Evolutionary conservation across 2,329 filamentous ascomycete species (phyloP), one percentile per base, ranked within the genome.

Genomic region (Acephala macrosclerotiorum): DNA sequence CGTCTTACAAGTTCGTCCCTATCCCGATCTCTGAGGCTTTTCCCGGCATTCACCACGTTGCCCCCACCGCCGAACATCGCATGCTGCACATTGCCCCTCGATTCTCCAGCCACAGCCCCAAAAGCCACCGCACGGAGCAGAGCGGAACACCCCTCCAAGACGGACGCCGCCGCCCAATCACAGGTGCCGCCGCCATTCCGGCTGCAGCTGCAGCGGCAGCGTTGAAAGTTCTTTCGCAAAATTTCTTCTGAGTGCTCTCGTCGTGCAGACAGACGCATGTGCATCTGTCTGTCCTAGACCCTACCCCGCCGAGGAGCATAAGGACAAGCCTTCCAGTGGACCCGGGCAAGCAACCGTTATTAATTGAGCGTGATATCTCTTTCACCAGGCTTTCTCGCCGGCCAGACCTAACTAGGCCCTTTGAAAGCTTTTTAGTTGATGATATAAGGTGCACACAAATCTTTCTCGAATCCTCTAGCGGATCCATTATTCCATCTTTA

Each of bases 81-180:
- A 49, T 49, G n/a, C 45, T 49, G 45, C 45, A 49, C n/a, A n/a
- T 49, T 49, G 45, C 45, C 45, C 49, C 49, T 53, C 49, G 25
- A 53, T 5, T 20, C 45, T 49, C n/a, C 45, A 26, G 49, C 49
- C 49, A 53, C 49, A 53, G n/a, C n/a, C n/a, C n/a, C n/a, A 53
- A 2, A 22, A 49, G 45, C 45, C 45, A 49, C 45, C 18, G 7
- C 45, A 33, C 49, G 25, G 49, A 25, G 29, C 16, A 29, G 12
- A n/a, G n/a, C n/a, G n/a, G n/a, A n/a, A 33, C 8, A 33, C 14
- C 25, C 49, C 25, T n/a, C 6, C 12, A 4, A 14, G 26, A 18
- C 49, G 49, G 22, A 53, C 49, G 14, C 49, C 26, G 2, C 16
- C 25, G 20, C 6, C 49, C 25, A 29, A 29, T 53, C 25, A n/a